Evolutionary conservation across 176 grass and related monocot genomes (phyloP), one percentile per base, ranked within the genome.

Genomic region (Eleusine coracana): DNA sequence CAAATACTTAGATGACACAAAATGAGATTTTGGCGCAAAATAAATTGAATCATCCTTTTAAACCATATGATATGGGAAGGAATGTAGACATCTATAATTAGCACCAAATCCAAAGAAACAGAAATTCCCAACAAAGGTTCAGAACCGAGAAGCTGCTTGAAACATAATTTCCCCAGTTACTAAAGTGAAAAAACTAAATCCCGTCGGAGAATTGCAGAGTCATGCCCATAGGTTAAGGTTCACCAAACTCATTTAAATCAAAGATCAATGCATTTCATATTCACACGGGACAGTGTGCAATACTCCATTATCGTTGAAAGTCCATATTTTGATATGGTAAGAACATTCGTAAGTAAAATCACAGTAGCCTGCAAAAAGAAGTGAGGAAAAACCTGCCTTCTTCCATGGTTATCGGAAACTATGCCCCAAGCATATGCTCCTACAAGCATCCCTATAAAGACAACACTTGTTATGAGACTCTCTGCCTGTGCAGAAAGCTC

Each of bases 381-480:
- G 17, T 31, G 65, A 58, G 59, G 44, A 86, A 74, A 31, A 90
- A 70, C 79, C 38, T 88, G 59, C 96, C 96, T 95, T 89, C 96
- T 88, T 41, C 95, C 96, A 3, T 98, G 88, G 78, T 95, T 95
- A 77, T 98, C 95, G 0, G 96, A 98, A 84, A 98, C 92, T 64
- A 95, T 88, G 49, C 96, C 96, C 96, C 96, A 95, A 70, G 87
- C 94, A 82, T 95, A 98, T 66, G 90, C 86, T 58, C 96, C 96
- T n/a, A 98, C 78, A 38, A 98, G 84, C 96, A 98, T 93, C 76
- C 96, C 96, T 63, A 90, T 55, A 75, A 98, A 98, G 39, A 98
- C 96, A n/a, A 91, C 88, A 88, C 92, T 98, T 79, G 96, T 95
- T 62, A 98, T 95, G 68, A 98, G 82, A 73, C 88, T 90, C 73